Conservation (phyloP, 2,329 filamentous ascomycete species). For the Acephala macrosclerotiorum region DNA sequence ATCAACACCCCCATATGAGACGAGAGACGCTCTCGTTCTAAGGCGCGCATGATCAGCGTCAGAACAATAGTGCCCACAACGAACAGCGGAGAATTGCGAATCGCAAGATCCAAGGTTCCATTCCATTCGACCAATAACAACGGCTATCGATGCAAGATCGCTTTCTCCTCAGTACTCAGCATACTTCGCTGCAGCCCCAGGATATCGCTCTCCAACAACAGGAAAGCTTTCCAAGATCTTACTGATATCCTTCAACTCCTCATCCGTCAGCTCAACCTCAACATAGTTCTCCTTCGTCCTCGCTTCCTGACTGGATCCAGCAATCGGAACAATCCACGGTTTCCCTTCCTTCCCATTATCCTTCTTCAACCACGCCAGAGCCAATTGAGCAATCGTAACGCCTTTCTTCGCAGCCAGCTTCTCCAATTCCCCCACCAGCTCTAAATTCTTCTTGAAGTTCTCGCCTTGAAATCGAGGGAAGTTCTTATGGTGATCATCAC, state of each 20-base stretch:
- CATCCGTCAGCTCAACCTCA: constrained; percentile 38
- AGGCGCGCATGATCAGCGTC: no score
- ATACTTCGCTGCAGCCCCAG: constrained; percentile 13
- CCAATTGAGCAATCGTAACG: constrained; percentile 67
- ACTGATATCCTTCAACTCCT: constrained; percentile 43
- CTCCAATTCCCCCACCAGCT: constrained; percentile 64
- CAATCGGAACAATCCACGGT: constrained; percentile 42
- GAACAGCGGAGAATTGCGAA: no score
- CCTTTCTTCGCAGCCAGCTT: constrained; percentile 65
- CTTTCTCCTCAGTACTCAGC: constrained; percentile 21
- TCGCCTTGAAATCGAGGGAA: constrained; percentile 67
- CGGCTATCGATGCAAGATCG: neutral
- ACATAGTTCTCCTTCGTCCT: constrained; percentile 44
- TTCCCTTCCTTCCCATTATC: constrained; percentile 23
- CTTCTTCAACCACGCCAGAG: constrained; percentile 42
- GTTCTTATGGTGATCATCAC: constrained; percentile 63
- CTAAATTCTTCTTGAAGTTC: constrained; percentile 68
- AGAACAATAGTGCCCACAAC: no score
- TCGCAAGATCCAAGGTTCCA: neutral
- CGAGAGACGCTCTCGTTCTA: no score
- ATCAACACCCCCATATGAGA: no score
- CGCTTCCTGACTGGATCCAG: constrained; percentile 40
- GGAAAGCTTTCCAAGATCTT: constrained; percentile 33
- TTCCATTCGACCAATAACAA: neutral
- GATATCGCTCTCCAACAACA: constrained; percentile 32